Evolutionary conservation across 495 filamentous ascomycete species (phyloP), one percentile per base, ranked within the genome.

Genomic region (Aspergillus mulundensis): DNA sequence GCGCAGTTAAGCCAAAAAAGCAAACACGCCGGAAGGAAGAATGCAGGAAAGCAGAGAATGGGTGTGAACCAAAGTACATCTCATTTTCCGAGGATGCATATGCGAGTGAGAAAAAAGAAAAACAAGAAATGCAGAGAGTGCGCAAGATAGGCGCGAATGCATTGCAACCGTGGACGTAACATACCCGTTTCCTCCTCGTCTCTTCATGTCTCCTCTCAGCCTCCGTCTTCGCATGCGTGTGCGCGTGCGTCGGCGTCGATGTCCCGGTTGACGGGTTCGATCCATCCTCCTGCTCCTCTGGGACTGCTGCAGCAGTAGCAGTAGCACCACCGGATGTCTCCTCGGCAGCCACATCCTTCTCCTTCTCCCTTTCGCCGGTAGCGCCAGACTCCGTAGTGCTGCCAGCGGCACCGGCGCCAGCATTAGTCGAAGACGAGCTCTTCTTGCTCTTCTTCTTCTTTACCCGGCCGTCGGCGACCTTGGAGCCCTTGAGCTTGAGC

Each of bases 121-220:
- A 58, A 14, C 18, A 23, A 40, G 18, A 41, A 25, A 64, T 12
- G 43, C 18, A 18, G 45, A 57, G 3, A 57, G 25, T 3, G 25
- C 25, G 8, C 25, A 3, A 3, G 25, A 8, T 28, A 28, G 8
- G 25, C 25, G 3, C 3, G 25, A 28, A 28, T 8, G 25, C 25
- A 34, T 21, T 21, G 49, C 25, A 21, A 45, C n/a, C n/a, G n/a
- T n/a, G n/a, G n/a, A n/a, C 5, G 36, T n/a, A 20, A 78, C 85
- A 50, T 82, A 93, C 89, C 78, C 89, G 80, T 72, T 88, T 93
- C 62, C 83, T 77, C 66, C 86, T 81, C 61, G 81, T 73, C 74
- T 97, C 92, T 59, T 93, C 87, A 66, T 93, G 81, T 36, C 84
- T 79, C 61, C 78, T 75, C 74, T 98, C 92, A 23, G 91, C 84